These are phyloP conservation scores for Cocos nucifera DNA, from an alignment of 176 grass and related monocot genomes.

Conservation along the genomic window DNA sequence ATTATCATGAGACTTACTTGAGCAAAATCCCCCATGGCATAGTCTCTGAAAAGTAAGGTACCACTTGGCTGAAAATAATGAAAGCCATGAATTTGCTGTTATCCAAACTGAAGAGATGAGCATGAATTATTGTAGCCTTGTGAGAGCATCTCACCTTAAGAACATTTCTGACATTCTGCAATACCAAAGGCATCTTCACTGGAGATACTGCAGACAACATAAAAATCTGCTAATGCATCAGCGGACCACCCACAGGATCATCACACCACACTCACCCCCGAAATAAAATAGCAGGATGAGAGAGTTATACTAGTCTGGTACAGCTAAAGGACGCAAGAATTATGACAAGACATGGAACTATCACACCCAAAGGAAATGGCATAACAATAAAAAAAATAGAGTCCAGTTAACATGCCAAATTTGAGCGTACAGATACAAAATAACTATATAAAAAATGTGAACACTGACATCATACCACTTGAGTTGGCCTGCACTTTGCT, in stretches of 20 bases:
- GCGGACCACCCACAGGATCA: not conserved
- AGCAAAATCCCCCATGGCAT: conserved; percentile 19
- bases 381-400: too few relatives aligned
- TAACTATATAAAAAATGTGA: too few relatives aligned
- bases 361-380: too few relatives aligned
- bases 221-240: conserved; percentile 18
- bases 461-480: too few relatives aligned
- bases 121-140: not conserved
- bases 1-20: conserved; percentile 11
- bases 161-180: conserved; percentile 14
- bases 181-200: conserved; percentile 12
- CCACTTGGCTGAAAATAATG: conserved; percentile 14
- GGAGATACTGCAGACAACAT: conserved; percentile 23
- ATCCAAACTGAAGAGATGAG: not conserved
- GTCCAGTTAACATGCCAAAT: too few relatives aligned
- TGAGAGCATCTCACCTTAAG: conserved; percentile 5
- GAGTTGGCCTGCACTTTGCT: too few relatives aligned
- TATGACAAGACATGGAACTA: too few relatives aligned
- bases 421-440: too few relatives aligned
- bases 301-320: too few relatives aligned
- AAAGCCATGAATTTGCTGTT: not conserved
- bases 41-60: conserved; percentile 18
- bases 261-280: not conserved
- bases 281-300: not conserved
- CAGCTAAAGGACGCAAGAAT: too few relatives aligned